phyloP scores from a whole-genome alignment of 495 filamentous ascomycete species.

The Hypoxylon lienhwacheense region DNA sequence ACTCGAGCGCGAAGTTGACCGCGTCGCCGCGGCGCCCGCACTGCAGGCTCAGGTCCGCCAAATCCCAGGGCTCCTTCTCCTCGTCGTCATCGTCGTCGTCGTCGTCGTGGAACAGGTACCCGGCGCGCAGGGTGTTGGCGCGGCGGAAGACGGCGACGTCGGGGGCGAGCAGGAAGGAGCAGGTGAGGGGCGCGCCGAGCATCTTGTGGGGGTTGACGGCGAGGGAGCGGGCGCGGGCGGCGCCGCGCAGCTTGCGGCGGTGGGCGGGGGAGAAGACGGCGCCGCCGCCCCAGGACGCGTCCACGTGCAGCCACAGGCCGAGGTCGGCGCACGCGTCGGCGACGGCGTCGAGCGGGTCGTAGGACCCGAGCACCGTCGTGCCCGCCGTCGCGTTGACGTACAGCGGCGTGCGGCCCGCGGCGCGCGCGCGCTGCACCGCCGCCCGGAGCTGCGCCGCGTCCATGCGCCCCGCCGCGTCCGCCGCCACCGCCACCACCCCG shows the following conservation, averaged over 20 bases:
- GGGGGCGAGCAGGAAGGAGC: slow-evolving; percentile 79
- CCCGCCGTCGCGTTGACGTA: slow-evolving; percentile 96
- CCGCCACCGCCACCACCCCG: slow-evolving; percentile 71
- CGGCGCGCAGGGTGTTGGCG: slow-evolving; percentile 83
- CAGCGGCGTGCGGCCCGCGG: slow-evolving; percentile 74
- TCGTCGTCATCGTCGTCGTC: slow-evolving; percentile 45
- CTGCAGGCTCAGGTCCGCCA: slow-evolving; percentile 92
- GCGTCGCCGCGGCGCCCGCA: slow-evolving; percentile 85
- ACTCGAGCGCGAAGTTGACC: slow-evolving; percentile 82
- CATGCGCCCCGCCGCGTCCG: slow-evolving; percentile 75
- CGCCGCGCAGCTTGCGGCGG: slow-evolving; percentile 65
- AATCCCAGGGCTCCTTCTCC: slow-evolving; percentile 77
- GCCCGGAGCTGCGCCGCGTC: slow-evolving; percentile 62
- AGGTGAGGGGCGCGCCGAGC: slow-evolving; percentile 87
- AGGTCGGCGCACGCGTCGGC: slow-evolving; percentile 69
- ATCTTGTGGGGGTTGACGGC: slow-evolving; percentile 96
- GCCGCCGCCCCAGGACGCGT: slow-evolving; percentile 87
- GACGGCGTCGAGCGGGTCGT: slow-evolving; percentile 76
- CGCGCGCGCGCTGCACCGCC: slow-evolving; percentile 59
- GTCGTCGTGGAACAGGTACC: slow-evolving; percentile 78
- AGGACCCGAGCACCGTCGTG: slow-evolving; percentile 90
- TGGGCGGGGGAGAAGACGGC: slow-evolving; percentile 74
- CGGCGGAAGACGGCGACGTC: slow-evolving; percentile 75
- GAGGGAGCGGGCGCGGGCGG: slow-evolving; percentile 73
- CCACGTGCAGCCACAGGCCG: slow-evolving; percentile 86